A percentile compares a stretch with the other conserved stretches of the same genome.
These are phyloP conservation scores for Phytophthora fragariaefolia DNA, from an alignment of 352 stramenopile genomes.

Conservation along the genomic window DNA sequence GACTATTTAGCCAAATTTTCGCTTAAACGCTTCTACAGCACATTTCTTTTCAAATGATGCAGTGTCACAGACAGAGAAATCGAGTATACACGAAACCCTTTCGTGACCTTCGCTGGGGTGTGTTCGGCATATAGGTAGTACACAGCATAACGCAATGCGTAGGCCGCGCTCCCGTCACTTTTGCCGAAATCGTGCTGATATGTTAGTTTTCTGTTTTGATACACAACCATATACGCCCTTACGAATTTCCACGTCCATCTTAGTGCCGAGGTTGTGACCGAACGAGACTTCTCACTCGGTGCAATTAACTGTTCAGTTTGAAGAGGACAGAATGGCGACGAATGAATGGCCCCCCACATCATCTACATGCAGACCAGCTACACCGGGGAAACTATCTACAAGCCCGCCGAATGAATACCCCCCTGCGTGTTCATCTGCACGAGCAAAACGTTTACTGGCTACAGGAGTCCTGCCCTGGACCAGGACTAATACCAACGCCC, in stretches of 20 bases:
- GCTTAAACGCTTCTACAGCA: background rate
- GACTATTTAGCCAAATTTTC: constrained; percentile 30
- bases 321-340: background rate
- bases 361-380: background rate
- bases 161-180: background rate
- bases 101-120: constrained; percentile 18
- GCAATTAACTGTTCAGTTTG: background rate
- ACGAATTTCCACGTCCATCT: constrained; percentile 18
- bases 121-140: constrained; percentile 27
- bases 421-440: background rate
- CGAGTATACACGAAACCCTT: constrained; percentile 23
- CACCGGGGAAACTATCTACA: background rate
- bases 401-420: background rate
- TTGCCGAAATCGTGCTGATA: constrained; percentile 19
- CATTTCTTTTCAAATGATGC: constrained; percentile 4
- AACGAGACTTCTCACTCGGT: background rate
- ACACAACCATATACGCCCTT: constrained; percentile 16
- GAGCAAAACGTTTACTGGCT: background rate
- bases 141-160: constrained; percentile 12
- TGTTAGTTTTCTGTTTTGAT: background rate
- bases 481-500: background rate
- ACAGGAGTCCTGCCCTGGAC: no score
- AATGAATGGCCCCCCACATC: no score
- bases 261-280: constrained; percentile 1
- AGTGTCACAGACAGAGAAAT: constrained; percentile 18